Conservation (phyloP, 2,329 filamentous ascomycete species). For the Cercospora sesami region DNA sequence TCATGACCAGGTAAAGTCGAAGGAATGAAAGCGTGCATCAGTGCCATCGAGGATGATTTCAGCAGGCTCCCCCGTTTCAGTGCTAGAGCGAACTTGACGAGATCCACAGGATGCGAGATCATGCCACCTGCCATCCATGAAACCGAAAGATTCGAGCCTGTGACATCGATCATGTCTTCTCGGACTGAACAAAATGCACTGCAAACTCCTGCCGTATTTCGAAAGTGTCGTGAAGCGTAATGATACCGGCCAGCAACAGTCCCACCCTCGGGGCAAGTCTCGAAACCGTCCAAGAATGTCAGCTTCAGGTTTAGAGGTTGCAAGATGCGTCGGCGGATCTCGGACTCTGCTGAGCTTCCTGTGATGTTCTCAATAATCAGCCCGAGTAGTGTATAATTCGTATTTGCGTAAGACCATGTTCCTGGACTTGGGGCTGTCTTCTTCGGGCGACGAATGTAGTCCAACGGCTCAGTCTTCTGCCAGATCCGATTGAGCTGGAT, state of each 20-base stretch:
- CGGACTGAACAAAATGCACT: not conserved
- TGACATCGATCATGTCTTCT: slow-evolving; percentile 15
- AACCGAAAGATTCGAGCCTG: slow-evolving; percentile 15
- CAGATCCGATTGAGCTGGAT: slow-evolving; percentile 4
- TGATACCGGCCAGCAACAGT: not conserved
- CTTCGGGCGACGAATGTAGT: slow-evolving; percentile 12
- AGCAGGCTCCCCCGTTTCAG: not conserved
- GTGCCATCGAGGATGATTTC: not conserved
- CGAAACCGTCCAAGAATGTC: slow-evolving; percentile 1
- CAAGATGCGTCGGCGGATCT: not conserved
- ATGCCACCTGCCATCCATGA: slow-evolving; percentile 19
- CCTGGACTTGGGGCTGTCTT: slow-evolving; percentile 5
- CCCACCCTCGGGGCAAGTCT: not conserved
- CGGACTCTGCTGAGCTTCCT: not conserved
- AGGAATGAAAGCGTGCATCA: not conserved
- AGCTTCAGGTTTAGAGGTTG: not conserved
- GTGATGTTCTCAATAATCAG: slow-evolving; percentile 3
- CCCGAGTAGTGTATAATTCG: slow-evolving; percentile 17
- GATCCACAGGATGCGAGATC: slow-evolving; percentile 11
- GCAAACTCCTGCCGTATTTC: not conserved
- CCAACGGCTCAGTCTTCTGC: slow-evolving; percentile 8
- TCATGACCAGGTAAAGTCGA: not conserved
- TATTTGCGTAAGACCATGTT: slow-evolving; percentile 16
- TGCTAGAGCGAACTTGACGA: slow-evolving; percentile 7
- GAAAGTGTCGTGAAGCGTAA: not conserved